Evolutionary conservation across 768 basidiomycete genomes (phyloP).

Genomic region (Lentinula guzmanii): DNA sequence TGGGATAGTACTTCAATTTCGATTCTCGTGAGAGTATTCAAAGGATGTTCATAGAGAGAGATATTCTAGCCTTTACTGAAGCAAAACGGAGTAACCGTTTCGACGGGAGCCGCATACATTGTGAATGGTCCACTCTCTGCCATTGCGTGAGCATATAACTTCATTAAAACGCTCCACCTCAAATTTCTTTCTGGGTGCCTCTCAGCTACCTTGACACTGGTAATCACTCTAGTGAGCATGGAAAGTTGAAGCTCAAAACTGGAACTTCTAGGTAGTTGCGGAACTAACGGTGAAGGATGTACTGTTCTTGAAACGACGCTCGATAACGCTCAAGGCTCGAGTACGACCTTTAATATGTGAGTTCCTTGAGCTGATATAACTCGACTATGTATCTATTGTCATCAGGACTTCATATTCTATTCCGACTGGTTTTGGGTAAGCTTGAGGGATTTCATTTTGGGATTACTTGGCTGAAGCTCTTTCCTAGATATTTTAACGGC

Average conservation of each 20-base stretch:
- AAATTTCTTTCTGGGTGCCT: not conserved
- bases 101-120: conserved; percentile 22
- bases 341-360: conserved; percentile 27
- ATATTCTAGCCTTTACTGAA: conserved; percentile 6
- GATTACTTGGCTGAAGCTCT: not conserved
- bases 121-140: conserved; percentile 22
- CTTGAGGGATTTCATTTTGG: not conserved
- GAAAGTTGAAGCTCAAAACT: not conserved
- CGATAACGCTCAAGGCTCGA: conserved; percentile 24
- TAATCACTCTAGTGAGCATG: not conserved
- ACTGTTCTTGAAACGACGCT: conserved; percentile 9
- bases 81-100: conserved; percentile 17
- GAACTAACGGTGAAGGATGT: conserved; percentile 26
- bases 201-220: not conserved
- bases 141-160: conserved; percentile 21
- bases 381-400: not conserved
- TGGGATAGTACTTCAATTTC: not conserved
- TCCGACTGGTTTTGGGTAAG: conserved; percentile 26
- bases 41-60: too few relatives aligned
- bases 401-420: conserved; percentile 26
- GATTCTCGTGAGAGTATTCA: too few relatives aligned
- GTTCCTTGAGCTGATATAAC: conserved; percentile 11
- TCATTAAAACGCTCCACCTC: not conserved
- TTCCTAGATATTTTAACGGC: conserved; percentile 20
- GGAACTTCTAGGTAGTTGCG: conserved; percentile 19